These are phyloP conservation scores for Gynochthodes officinalis DNA, from an alignment of 257 asterid genomes.

Conservation along the genomic window DNA sequence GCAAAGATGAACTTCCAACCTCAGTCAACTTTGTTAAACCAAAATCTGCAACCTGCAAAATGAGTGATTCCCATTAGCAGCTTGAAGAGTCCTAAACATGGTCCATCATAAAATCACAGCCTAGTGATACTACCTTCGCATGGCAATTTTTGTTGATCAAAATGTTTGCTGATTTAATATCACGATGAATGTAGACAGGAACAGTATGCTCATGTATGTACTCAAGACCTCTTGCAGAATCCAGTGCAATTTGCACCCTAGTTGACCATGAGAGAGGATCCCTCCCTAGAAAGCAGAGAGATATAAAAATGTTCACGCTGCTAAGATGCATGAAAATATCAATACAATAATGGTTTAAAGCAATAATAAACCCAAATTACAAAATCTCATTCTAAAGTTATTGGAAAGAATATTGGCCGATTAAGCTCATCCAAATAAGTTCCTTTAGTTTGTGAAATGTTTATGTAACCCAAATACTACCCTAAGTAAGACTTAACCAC, in stretches of 20 bases:
- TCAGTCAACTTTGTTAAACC: conserved; percentile 91
- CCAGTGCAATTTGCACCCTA: conserved; percentile 92
- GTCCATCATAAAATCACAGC: conserved; percentile 19
- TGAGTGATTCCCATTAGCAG: conserved; percentile 1
- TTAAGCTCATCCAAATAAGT: neutral
- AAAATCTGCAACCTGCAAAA: conserved; percentile 88
- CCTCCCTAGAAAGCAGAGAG: conserved; percentile 43
- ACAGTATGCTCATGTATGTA: conserved; percentile 99
- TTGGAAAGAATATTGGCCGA: neutral
- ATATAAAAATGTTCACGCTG: neutral
- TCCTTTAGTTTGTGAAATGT: neutral
- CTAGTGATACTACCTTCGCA: conserved; percentile 59
- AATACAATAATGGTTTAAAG: neutral
- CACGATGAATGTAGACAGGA: conserved; percentile 93
- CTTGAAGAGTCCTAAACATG: conserved; percentile 17
- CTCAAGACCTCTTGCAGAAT: conserved; percentile 97
- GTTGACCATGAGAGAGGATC: conserved; percentile 84
- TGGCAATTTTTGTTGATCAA: conserved; percentile 81
- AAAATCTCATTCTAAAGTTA: neutral
- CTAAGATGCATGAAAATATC: neutral
- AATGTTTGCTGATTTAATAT: conserved; percentile 91
- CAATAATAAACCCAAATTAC: neutral
- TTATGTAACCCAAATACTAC: neutral
- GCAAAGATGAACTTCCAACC: conserved; percentile 77
- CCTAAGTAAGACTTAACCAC: neutral